A percentile compares a stretch with the other conserved stretches of the same genome.
phyloP scores from a whole-genome alignment of 345 rosid species.

The Euphorbia lathyris region DNA sequence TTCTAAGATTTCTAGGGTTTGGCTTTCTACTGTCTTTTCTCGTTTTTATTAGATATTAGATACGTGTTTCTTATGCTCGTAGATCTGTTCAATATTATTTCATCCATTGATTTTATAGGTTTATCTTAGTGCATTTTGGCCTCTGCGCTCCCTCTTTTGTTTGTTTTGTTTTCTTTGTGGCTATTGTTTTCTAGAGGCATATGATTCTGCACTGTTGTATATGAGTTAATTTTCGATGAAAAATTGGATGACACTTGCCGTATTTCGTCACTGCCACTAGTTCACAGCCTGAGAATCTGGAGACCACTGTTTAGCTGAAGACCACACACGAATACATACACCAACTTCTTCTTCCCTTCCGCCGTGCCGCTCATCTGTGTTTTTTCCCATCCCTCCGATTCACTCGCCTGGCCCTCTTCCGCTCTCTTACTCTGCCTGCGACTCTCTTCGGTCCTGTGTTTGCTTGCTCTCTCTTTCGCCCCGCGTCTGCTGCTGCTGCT shows the following conservation, averaged over 20 bases:
- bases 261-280: background rate
- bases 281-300: background rate
- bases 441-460: no score
- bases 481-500: no score
- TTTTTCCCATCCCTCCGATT: no score
- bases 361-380: no score
- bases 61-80: background rate
- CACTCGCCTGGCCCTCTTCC: no score
- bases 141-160: background rate
- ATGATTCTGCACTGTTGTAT: background rate
- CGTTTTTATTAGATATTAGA: background rate
- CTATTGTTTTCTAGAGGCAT: background rate
- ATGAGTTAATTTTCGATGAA: background rate
- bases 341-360: no score
- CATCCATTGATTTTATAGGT: background rate
- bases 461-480: no score
- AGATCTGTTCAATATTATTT: slow-evolving; percentile 7
- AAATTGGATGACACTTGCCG: background rate
- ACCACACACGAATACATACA: no score
- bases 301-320: background rate
- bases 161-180: background rate
- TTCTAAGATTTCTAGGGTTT: slow-evolving; percentile 7
- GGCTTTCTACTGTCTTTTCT: background rate
- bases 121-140: background rate
- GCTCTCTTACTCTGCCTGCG: no score